phyloP scores from a whole-genome alignment of 73 alveolate species.

The Paramecium pentaurelia region DNA sequence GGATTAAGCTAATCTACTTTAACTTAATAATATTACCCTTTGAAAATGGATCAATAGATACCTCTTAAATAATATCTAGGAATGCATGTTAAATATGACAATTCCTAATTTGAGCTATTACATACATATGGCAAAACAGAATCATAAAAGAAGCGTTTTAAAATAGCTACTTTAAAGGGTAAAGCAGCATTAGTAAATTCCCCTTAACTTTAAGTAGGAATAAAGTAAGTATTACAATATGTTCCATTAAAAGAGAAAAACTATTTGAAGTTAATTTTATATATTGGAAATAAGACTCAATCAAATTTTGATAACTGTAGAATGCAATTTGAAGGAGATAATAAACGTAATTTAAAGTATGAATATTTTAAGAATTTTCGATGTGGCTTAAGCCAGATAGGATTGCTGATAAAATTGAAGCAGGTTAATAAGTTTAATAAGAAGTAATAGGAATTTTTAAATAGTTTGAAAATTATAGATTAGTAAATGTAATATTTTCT shows the following conservation, averaged over 20 bases:
- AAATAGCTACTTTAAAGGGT: background rate
- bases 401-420: background rate
- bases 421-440: background rate
- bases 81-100: background rate
- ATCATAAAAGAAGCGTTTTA: background rate
- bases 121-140: background rate
- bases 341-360: background rate
- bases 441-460: background rate
- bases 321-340: background rate
- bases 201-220: background rate
- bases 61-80: background rate
- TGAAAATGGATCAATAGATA: background rate
- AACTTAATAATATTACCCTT: background rate
- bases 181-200: slow-evolving; percentile 5
- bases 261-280: background rate
- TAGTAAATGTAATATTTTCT: background rate
- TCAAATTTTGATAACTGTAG: background rate
- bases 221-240: background rate
- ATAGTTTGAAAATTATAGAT: background rate
- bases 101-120: background rate
- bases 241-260: slow-evolving; percentile 10
- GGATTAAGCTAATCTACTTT: slow-evolving; percentile 9
- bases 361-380: background rate
- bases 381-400: slow-evolving; percentile 25
- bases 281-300: slow-evolving; percentile 20